Evolutionary conservation across 1,284 basidiomycete species (phyloP), one percentile per base, ranked within the genome.

Genomic region (Ceratobasidium sp.): DNA sequence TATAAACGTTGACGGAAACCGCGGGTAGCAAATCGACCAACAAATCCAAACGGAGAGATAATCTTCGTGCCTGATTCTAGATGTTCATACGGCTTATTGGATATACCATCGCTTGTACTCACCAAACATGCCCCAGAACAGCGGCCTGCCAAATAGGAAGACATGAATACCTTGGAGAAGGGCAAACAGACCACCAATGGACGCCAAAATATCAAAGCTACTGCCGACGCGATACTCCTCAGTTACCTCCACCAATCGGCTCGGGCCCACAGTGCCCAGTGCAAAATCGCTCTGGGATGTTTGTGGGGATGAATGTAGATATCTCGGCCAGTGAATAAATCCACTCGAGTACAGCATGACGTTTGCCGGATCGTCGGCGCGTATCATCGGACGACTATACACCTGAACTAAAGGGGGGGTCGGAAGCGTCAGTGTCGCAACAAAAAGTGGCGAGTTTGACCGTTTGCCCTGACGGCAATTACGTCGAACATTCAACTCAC

Each of bases 51-150:
- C 29, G 53, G 53, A 10, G 22, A 29, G 34, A 55, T 55, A 3
- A 55, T 22, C 25, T 55, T 55, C 20, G 53, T 25, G 15, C 53
- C 53, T 55, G 53, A 52, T 15, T 4, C 6, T 45, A 45, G 5
- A 45, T 45, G 15, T 45, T 3, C 17, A 17, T 17, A 22, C 43
- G 17, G 5, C 43, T 45, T 15, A 6, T 5, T 45, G 27, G 15
- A 29, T 5, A 29, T 12, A n/a, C 6, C 17, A 35, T 8, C 15
- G 10, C 3, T n/a, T 5, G 32, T 12, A 22, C 53, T 55, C 15
- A 38, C 53, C 53, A 55, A 55, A 55, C 15, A 55, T 17, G 32
- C 53, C 53, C 53, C 53, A 55, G 20, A 55, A 55, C 53, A 55
- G 15, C 6, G 53, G 53, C 12, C 31, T 32, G 3, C 53, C 53